Percentiles rank a stretch among this genome's conserved stretches.
Conservation (phyloP, 192 early-diverging fungal genomes). For the Mortierella alpina region DNA sequence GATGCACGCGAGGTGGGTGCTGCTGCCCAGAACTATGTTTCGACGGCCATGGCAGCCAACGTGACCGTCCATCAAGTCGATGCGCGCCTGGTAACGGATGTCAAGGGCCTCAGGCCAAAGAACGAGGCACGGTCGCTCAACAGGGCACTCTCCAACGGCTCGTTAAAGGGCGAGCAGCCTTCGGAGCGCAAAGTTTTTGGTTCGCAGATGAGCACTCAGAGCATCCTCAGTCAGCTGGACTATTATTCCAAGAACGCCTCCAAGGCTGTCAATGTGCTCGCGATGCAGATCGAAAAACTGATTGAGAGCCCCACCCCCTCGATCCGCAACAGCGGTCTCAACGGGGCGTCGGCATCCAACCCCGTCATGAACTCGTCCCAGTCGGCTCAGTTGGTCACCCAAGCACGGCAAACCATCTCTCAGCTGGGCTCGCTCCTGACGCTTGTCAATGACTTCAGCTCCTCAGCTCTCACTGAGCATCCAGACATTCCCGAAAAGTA, state of each 20-base stretch:
- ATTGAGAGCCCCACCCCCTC: constrained; percentile 28
- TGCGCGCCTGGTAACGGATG: constrained; percentile 40
- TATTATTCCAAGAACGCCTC: constrained; percentile 52
- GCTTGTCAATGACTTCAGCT: constrained; percentile 51
- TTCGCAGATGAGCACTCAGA: constrained; percentile 39
- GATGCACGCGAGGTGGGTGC: constrained; percentile 80
- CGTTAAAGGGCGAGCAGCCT: constrained; percentile 9
- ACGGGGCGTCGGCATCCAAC: constrained; percentile 18
- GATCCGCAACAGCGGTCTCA: not conserved
- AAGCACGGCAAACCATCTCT: constrained; percentile 50
- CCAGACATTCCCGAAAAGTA: constrained; percentile 47
- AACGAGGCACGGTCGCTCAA: constrained; percentile 1
- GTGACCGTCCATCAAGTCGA: constrained; percentile 46
- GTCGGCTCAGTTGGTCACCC: constrained; percentile 53
- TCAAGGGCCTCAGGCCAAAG: constrained; percentile 34
- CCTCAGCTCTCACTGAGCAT: constrained; percentile 29
- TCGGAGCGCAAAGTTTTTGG: constrained; percentile 43
- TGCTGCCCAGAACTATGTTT: constrained; percentile 76
- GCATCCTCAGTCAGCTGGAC: constrained; percentile 50
- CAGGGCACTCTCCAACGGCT: constrained; percentile 30
- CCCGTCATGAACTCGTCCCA: constrained; percentile 49
- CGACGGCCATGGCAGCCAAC: constrained; percentile 37
- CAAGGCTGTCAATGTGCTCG: constrained; percentile 41
- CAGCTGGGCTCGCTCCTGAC: constrained; percentile 55
- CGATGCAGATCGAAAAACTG: constrained; percentile 48